Base-by-base conservation (phyloP, 257 asterid genomes). In the Gentiana straminea region DNA sequence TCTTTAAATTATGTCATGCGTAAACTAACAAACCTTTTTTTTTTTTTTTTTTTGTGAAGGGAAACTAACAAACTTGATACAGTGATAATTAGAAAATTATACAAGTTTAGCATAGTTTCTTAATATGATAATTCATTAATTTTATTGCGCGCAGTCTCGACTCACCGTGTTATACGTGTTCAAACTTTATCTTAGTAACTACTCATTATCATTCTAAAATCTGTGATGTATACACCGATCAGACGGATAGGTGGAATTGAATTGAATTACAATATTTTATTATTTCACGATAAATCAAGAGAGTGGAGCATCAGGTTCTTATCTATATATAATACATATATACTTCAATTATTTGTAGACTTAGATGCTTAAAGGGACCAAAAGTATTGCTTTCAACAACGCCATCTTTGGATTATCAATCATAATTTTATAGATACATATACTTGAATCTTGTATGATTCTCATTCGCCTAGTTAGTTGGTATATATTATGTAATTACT, bases 301-400 rank as follows among this genome's bases (percentile, higher is more conserved):
- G 74, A 73, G 73, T 24, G 41, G 38, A 67, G 84, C 65, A 81
- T 79, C 84, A 13, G 72, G 76, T 80, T 78, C 86, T 75, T 78
- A 68, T 83, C 88, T 74, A 53, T 73, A 24, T 24, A 24, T 24
- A 24, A 24, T 24, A 24, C 0, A 24, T 24, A 24, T 24, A 63
- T 63, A 64, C 69, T 73, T 60, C 33, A 51, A 51, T 61, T 62
- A 57, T 64, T 59, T 62, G 64, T 57, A 64, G 65, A 64, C 24
- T 45, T 49, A 62, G 76, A 66, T 70, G 72, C 79, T 68, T 60
- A 15, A 57, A 46, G 49, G 72, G 71, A 60, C 68, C 61, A 54
- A 48, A 12, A 38, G 1, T 52, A 51, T 54, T 64, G 68, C 60
- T 56, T 63, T 61, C 58, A 66, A 56, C 63, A 62, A 49, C 64